A percentile compares a stretch with the other conserved stretches of the same genome.
phyloP scores from a whole-genome alignment of 2,329 filamentous ascomycete species.

The Diaporthe sp. region DNA sequence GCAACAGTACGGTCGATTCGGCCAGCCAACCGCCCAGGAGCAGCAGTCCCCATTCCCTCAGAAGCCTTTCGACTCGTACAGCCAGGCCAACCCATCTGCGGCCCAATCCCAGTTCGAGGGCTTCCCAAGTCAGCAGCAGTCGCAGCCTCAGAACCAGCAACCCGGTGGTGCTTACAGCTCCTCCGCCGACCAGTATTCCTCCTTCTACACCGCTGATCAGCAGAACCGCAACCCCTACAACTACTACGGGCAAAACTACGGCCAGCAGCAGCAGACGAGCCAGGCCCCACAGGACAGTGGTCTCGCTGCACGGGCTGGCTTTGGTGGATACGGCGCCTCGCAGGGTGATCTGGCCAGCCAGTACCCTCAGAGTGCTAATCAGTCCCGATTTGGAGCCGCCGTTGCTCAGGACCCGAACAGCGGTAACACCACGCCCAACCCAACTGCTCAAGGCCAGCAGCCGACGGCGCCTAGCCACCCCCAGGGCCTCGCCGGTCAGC shows the following conservation, averaged over 20 bases:
- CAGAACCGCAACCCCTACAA: conserved; percentile 82
- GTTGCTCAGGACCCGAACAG: conserved; percentile 83
- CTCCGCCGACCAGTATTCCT: conserved; percentile 83
- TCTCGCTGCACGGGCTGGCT: conserved; percentile 62
- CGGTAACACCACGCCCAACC: conserved; percentile 92
- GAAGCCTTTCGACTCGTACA: conserved; percentile 90
- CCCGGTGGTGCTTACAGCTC: conserved; percentile 79
- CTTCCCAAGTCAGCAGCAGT: conserved; percentile 71
- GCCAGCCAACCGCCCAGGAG: conserved; percentile 73
- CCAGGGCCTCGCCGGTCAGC: conserved; percentile 54
- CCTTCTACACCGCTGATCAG: conserved; percentile 86
- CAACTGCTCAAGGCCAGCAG: conserved; percentile 69
- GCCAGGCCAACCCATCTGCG: conserved; percentile 61
- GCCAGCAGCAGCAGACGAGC: conserved; percentile 81
- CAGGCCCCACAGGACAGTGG: conserved; percentile 74
- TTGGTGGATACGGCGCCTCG: conserved; percentile 79
- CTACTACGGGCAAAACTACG: conserved; percentile 77
- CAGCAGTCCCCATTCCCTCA: conserved; percentile 71
- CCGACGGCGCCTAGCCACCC: conserved; percentile 51
- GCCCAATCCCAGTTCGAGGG: conserved; percentile 72
- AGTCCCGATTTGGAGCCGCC: conserved; percentile 70
- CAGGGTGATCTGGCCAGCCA: conserved; percentile 76
- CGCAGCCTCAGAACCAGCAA: conserved; percentile 70
- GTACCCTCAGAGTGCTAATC: conserved; percentile 81
- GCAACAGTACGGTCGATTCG: conserved; percentile 80